Evolutionary conservation across 352 stramenopile genomes (phyloP).

Genomic region (Globisporangium rhizosaccharum): DNA sequence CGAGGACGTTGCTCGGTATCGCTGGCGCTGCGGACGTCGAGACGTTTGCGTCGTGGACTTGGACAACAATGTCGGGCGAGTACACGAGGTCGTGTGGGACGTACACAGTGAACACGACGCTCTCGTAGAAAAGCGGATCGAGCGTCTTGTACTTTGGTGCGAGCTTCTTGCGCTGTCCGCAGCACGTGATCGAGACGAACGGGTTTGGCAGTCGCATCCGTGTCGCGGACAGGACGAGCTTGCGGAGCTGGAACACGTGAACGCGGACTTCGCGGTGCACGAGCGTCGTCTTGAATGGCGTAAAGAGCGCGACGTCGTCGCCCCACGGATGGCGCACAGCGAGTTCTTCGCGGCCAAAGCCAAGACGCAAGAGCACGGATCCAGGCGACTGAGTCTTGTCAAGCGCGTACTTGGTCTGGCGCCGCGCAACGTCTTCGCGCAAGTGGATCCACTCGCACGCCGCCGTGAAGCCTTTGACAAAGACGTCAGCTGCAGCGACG

Average conservation of each 20-base stretch:
- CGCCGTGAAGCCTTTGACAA: constrained; percentile 32
- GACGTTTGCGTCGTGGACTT: constrained; percentile 54
- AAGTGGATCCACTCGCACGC: constrained; percentile 56
- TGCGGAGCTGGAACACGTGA: constrained; percentile 79
- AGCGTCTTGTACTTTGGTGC: constrained; percentile 41
- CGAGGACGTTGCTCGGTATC: constrained; percentile 20
- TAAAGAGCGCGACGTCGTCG: constrained; percentile 34
- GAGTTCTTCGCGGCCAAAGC: constrained; percentile 66
- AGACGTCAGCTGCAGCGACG: constrained; percentile 31
- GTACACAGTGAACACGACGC: constrained; percentile 48
- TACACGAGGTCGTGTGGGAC: constrained; percentile 50
- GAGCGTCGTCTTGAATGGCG: constrained; percentile 35
- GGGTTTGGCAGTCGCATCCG: constrained; percentile 61
- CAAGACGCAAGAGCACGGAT: constrained; percentile 43
- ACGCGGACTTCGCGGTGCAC: constrained; percentile 70
- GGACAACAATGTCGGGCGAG: constrained; percentile 63
- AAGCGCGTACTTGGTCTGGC: constrained; percentile 49
- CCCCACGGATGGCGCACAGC: constrained; percentile 50
- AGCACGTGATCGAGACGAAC: constrained; percentile 73
- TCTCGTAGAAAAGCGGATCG: constrained; percentile 82
- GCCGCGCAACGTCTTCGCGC: constrained; percentile 49
- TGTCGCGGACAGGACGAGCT: constrained; percentile 38
- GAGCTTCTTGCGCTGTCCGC: constrained; percentile 54
- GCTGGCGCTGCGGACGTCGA: constrained; percentile 17
- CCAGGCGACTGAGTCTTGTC: constrained; percentile 49